Percentiles rank a stretch among this genome's conserved stretches.
These are phyloP conservation scores for Hemileccinum impolitum DNA, from an alignment of 768 basidiomycete species.

Conservation along the genomic window DNA sequence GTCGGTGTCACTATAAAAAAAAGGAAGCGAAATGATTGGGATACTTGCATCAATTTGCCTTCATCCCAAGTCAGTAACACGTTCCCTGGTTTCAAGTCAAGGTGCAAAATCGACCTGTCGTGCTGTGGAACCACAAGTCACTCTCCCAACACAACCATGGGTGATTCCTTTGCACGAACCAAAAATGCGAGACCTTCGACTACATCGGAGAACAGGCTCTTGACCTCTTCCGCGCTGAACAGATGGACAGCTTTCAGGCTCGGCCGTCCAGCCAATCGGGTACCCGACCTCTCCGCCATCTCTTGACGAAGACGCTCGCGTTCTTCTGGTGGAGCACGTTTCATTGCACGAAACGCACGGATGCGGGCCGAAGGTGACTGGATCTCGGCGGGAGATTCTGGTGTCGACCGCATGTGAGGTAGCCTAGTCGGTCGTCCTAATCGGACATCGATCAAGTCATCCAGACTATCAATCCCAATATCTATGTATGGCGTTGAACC, in stretches of 20 bases:
- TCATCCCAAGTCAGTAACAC: conserved; percentile 92
- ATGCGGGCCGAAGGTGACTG: conserved; percentile 70
- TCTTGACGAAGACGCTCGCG: conserved; percentile 56
- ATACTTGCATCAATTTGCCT: conserved; percentile 68
- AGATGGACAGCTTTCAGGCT: conserved; percentile 78
- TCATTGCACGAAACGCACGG: conserved; percentile 69
- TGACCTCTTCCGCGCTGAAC: conserved; percentile 80
- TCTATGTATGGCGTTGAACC: background rate
- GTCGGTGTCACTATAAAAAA: background rate
- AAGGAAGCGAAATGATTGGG: background rate
- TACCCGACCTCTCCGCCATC: conserved; percentile 34
- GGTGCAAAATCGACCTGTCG: conserved; percentile 80
- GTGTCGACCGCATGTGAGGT: conserved; percentile 41
- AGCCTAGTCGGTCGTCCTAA: conserved; percentile 52
- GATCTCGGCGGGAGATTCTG: conserved; percentile 32
- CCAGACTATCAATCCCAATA: conserved; percentile 44
- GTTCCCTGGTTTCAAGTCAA: conserved; percentile 93
- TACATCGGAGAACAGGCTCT: conserved; percentile 78
- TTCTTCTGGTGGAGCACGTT: conserved; percentile 61
- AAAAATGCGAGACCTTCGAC: conserved; percentile 85
- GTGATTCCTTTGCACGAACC: conserved; percentile 41
- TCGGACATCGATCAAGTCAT: conserved; percentile 82
- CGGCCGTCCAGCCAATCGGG: conserved; percentile 23
- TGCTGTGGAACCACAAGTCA: conserved; percentile 46
- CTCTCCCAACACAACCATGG: background rate